Base-by-base conservation (phyloP, 2,329 filamentous ascomycete genomes). In the Sarocladium kiliense region DNA sequence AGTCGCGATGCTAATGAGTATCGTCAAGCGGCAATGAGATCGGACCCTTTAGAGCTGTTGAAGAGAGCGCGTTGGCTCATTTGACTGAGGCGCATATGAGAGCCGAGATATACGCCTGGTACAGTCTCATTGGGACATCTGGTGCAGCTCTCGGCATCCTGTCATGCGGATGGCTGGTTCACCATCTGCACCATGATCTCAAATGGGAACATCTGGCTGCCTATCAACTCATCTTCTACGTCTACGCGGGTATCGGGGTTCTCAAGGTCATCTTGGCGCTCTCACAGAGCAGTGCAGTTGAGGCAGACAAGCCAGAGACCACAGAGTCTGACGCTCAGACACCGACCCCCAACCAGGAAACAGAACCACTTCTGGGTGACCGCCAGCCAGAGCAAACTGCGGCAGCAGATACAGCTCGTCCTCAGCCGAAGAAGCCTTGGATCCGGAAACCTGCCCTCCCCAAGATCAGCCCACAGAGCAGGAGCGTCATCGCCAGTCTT, bases 61-160 rank as follows among this genome's bases (percentile, higher is more conserved):
- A 86, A 62, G 82, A 86, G 66, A 82, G 78, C 16, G 77, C 79
- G 4, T 68, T 85, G 2, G 81, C 82, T 3, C 81, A 85, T 41
- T 69, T 85, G 3, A 82, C 78, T 0, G 63, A 68, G 1, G 60
- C 72, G 3, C 66, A 68, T 2, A 68, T 71, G 2, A 67, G 81
- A 44, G 74, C 76, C 56, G 81, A 85, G 61, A 71, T 86, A 26
- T 85, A 81, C 58, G 82, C 82, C 3, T 86, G 82, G 82, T 86
- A 85, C 61, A 78, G 73, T 5, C 71, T 85, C 6, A 65, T 75
- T 1, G 86, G 85, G 2, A 78, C 76, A 0, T 77, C 81, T 0
- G 86, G 86, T 0, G 76, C 79, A 0, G 84, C 86, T 0, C 72
- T 80, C 16, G 86, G 86, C 1, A 77, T 82, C 57, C 69, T 85